Conservation (phyloP, 2,329 filamentous ascomycete species). For the Tolypocladium album region DNA sequence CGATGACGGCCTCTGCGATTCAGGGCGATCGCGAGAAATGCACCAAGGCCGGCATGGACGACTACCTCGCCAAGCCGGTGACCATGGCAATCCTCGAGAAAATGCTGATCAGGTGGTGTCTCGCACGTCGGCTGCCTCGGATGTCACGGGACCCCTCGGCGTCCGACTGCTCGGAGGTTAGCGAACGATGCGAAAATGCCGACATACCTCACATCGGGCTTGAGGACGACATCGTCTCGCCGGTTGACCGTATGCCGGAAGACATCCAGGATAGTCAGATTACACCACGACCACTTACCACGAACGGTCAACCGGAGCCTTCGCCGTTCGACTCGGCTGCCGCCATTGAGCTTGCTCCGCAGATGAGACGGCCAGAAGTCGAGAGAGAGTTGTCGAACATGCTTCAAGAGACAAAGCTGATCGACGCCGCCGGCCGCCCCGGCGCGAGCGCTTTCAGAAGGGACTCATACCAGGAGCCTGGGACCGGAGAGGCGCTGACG, state of each 20-base stretch:
- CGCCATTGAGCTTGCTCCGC: constrained; percentile 18
- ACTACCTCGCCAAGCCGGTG: constrained; percentile 65
- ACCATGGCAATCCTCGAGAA: constrained; percentile 56
- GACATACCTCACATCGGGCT: constrained; percentile 27
- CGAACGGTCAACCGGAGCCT: constrained; percentile 25
- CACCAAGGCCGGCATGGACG: constrained; percentile 64
- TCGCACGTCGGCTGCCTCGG: constrained; percentile 14
- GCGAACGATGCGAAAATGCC: constrained; percentile 30
- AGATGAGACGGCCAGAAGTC: constrained; percentile 22
- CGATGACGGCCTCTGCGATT: constrained; percentile 74
- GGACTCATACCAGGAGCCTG: constrained; percentile 22
- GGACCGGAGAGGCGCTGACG: constrained; percentile 34
- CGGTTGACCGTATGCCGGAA: constrained; percentile 9
- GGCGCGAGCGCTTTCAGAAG: constrained; percentile 16
- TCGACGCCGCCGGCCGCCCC: constrained; percentile 31
- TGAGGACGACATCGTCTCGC: constrained; percentile 12
- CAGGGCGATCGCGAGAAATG: constrained; percentile 70
- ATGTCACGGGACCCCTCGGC: constrained; percentile 14
- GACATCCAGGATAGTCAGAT: constrained; percentile 20
- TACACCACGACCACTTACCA: constrained; percentile 29
- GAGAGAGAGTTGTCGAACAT: constrained; percentile 30
- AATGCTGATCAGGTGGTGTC: constrained; percentile 62
- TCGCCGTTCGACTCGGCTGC: constrained; percentile 29
- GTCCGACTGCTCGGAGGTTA: constrained; percentile 35
- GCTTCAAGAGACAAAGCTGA: constrained; percentile 35